phyloP scores from a whole-genome alignment of 495 filamentous ascomycete genomes.

The Letharia lupina region DNA sequence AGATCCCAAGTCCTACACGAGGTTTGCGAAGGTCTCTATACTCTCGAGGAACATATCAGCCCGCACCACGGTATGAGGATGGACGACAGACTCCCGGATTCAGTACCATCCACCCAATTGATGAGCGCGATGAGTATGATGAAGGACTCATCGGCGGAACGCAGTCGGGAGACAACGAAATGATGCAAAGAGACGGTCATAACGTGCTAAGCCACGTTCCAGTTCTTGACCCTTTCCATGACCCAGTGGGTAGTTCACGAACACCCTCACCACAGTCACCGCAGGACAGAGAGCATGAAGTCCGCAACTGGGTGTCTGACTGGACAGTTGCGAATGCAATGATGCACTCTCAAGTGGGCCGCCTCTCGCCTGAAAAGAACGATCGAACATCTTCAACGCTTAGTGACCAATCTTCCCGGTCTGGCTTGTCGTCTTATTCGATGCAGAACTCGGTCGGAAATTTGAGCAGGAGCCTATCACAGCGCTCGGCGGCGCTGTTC shows the following conservation, averaged over 20 bases:
- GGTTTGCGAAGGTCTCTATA: conserved; percentile 40
- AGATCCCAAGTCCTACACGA: conserved; percentile 47
- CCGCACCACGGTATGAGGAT: conserved; percentile 39
- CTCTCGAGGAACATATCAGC: conserved; percentile 36
- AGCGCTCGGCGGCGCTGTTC: conserved; percentile 28
- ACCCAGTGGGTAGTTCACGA: conserved; percentile 17
- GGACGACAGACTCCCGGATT: conserved; percentile 38
- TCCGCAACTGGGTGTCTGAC: conserved; percentile 53
- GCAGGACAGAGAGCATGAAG: conserved; percentile 39
- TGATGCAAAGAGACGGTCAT: conserved; percentile 18
- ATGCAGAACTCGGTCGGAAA: conserved; percentile 24
- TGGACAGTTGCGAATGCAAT: conserved; percentile 44
- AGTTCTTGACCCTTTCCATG: conserved; percentile 21
- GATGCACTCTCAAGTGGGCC: conserved; percentile 32
- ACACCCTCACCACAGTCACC: conserved; percentile 25
- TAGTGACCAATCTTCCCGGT: conserved; percentile 40
- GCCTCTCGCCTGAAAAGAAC: conserved; percentile 40
- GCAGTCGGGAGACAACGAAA: conserved; percentile 21
- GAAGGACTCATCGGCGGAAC: conserved; percentile 31
- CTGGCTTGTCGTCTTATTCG: conserved; percentile 29
- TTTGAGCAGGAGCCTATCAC: conserved; percentile 32
- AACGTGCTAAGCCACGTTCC: conserved; percentile 20
- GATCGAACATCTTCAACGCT: conserved; percentile 51
- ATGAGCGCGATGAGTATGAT: conserved; percentile 60
- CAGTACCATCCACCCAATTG: conserved; percentile 55